A percentile compares a stretch with the other conserved stretches of the same genome.
Conservation (phyloP, 768 basidiomycete genomes). For the Cystofilobasidium capitatum region DNA sequence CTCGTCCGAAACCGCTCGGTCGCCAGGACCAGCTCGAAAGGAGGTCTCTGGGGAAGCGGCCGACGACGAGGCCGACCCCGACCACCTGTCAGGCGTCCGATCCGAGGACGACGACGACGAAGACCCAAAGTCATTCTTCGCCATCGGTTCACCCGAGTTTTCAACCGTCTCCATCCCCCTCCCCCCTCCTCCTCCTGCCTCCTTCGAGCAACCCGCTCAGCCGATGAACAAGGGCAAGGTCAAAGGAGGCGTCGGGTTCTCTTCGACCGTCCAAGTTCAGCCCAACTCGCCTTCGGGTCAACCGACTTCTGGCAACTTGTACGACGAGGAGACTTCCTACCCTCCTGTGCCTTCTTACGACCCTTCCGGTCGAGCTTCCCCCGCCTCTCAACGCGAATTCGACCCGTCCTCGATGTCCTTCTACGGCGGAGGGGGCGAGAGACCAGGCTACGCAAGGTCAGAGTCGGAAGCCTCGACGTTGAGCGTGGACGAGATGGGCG, state of each 20-base stretch:
- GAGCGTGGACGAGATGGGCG: not conserved
- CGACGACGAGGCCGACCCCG: too few relatives aligned
- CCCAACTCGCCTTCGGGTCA: not conserved
- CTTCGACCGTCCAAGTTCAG: not conserved
- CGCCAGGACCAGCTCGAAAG: too few relatives aligned
- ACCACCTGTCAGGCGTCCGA: too few relatives aligned
- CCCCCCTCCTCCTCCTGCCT: too few relatives aligned
- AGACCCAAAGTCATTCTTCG: too few relatives aligned
- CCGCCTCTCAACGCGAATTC: conserved; percentile 23
- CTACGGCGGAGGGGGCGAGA: not conserved
- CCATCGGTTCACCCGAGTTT: too few relatives aligned
- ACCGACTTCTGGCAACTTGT: not conserved
- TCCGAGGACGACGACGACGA: too few relatives aligned
- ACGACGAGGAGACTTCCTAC: not conserved
- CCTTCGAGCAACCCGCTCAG: too few relatives aligned
- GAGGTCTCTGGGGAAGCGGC: too few relatives aligned
- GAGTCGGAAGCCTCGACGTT: not conserved
- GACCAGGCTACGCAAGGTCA: conserved; percentile 6
- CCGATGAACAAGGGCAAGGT: too few relatives aligned
- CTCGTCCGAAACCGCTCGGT: too few relatives aligned
- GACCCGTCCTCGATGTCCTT: not conserved
- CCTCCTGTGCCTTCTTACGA: not conserved
- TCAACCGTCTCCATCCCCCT: too few relatives aligned
- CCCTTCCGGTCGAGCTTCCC: not conserved
- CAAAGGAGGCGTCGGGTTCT: conserved; percentile 1